These are phyloP conservation scores for Prototheca wickerhamii DNA, from an alignment of 163 green algal genomes.

Conservation along the genomic window DNA sequence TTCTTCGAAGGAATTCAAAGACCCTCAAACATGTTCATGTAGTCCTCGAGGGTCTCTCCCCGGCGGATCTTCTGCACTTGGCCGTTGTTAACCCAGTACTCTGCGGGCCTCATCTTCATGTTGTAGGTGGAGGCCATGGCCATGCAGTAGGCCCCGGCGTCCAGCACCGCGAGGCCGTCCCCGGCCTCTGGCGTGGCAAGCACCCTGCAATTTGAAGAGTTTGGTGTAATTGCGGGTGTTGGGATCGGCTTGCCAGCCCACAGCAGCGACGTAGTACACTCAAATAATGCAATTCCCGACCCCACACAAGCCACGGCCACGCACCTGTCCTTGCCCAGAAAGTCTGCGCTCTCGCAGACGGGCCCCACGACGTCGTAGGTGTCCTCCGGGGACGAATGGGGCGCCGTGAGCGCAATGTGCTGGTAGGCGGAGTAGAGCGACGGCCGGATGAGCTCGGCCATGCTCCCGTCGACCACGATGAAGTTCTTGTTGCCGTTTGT, in stretches of 20 bases:
- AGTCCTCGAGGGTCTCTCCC: constrained; percentile 78
- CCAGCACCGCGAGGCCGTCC: constrained; percentile 82
- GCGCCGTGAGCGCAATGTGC: constrained; percentile 90
- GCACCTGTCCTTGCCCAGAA: constrained; percentile 85
- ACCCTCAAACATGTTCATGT: constrained; percentile 71
- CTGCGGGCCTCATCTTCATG: constrained; percentile 86
- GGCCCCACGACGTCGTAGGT: constrained; percentile 90
- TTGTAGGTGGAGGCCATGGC: constrained; percentile 98
- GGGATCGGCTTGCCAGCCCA: too few relatives aligned
- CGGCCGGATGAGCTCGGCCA: constrained; percentile 85
- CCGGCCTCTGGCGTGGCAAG: constrained; percentile 41
- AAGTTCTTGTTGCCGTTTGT: constrained; percentile 97
- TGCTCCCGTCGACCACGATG: constrained; percentile 92
- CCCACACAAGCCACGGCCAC: too few relatives aligned
- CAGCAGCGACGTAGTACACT: background rate
- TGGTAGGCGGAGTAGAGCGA: constrained; percentile 90
- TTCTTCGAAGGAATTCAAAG: constrained; percentile 44
- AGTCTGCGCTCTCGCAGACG: constrained; percentile 95
- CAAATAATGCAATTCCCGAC: background rate
- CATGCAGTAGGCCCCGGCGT: constrained; percentile 96
- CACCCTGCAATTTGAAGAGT: background rate
- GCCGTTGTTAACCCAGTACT: constrained; percentile 82
- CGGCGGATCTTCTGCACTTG: constrained; percentile 71
- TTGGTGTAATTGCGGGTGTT: too few relatives aligned
- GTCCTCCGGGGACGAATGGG: constrained; percentile 24